A percentile compares a stretch with the other conserved stretches of the same genome.
These are phyloP conservation scores for Metschnikowia proteae DNA, from an alignment of 805 yeast species.

Conservation along the genomic window DNA sequence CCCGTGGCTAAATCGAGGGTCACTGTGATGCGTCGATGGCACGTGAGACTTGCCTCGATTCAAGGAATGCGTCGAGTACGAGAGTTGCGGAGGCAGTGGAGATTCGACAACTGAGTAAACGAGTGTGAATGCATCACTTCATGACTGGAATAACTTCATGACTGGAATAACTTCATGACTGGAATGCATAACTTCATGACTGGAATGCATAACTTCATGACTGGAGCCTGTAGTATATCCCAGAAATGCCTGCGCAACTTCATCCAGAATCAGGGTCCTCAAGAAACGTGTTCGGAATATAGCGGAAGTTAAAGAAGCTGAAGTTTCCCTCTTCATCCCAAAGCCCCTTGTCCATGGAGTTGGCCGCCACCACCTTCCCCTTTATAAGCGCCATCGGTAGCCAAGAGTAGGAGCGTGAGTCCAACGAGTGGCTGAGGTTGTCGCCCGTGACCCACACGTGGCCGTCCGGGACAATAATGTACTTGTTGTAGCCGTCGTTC, in stretches of 20 bases:
- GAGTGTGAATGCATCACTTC: too few relatives aligned
- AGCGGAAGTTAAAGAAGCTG: conserved; percentile 51
- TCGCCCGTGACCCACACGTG: conserved; percentile 99
- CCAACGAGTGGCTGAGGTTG: conserved; percentile 80
- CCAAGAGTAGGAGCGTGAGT: conserved; percentile 85
- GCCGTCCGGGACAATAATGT: conserved; percentile 81
- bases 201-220: too few relatives aligned
- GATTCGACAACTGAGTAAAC: too few relatives aligned
- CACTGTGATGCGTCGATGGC: too few relatives aligned
- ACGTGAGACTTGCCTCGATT: too few relatives aligned
- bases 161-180: too few relatives aligned
- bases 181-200: too few relatives aligned
- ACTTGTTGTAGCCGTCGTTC: conserved; percentile 49
- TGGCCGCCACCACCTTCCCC: conserved; percentile 80
- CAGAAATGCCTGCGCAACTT: too few relatives aligned
- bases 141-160: too few relatives aligned
- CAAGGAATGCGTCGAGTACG: too few relatives aligned
- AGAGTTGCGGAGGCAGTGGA: too few relatives aligned
- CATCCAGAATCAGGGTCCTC: conserved; percentile 23
- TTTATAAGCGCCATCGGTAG: conserved; percentile 83
- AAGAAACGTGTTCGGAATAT: conserved; percentile 49
- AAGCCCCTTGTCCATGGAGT: conserved; percentile 46
- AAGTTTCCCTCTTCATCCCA: conserved; percentile 30
- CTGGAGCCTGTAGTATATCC: too few relatives aligned
- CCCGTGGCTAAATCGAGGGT: conserved; percentile 21